Conservation (phyloP, 345 rosid species). For the Orychophragmus violaceus region DNA sequence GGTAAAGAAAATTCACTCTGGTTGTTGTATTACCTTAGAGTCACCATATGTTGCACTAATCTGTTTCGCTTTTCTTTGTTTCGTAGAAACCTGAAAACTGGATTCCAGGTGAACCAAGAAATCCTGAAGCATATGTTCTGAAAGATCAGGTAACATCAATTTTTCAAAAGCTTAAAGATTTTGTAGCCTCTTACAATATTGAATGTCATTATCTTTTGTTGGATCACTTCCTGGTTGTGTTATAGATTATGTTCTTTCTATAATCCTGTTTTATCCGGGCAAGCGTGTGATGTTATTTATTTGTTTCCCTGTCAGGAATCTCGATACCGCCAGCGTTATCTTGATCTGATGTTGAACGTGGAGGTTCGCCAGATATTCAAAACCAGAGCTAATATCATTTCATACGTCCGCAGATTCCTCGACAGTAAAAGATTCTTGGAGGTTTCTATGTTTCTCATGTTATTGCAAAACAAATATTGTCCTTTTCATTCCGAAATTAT, state of each 20-base stretch:
- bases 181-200: not conserved
- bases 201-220: not conserved
- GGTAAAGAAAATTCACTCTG: conserved; percentile 29
- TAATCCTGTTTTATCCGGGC: not conserved
- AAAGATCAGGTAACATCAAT: conserved; percentile 74
- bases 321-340: conserved; percentile 83
- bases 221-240: not conserved
- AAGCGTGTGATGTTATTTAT: not conserved
- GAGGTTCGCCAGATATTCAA: conserved; percentile 74
- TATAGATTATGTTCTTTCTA: not conserved
- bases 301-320: conserved; percentile 52
- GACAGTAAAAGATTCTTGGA: conserved; percentile 67
- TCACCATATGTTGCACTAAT: not conserved
- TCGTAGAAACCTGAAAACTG: conserved; percentile 61
- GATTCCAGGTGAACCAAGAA: conserved; percentile 64
- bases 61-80: not conserved
- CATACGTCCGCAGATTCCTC: conserved; percentile 62
- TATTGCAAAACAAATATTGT: not conserved
- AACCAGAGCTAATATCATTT: conserved; percentile 59
- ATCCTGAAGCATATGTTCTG: conserved; percentile 73
- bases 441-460: conserved; percentile 35
- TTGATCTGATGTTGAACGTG: conserved; percentile 76
- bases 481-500: not conserved
- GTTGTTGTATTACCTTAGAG: not conserved
- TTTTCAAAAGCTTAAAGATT: not conserved